A percentile compares a stretch with the other conserved stretches of the same genome.
Evolutionary conservation across 805 yeast genomes (phyloP).

Genomic region (Teunomyces panamensis): DNA sequence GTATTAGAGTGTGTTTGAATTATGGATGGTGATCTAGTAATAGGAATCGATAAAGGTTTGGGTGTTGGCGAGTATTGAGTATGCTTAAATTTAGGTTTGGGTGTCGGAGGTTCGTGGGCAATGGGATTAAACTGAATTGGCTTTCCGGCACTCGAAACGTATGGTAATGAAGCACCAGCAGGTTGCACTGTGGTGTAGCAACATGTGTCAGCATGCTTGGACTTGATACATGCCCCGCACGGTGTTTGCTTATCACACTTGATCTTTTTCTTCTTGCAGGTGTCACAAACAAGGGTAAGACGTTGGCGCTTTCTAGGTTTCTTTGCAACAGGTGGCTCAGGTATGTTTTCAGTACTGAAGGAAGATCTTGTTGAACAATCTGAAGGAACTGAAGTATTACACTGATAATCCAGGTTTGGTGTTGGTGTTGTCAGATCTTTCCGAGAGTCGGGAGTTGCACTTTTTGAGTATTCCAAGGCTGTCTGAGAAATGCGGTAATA

Average conservation of each 20-base stretch:
- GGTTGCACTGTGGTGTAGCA: slow-evolving; percentile 3
- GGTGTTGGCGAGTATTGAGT: neutral
- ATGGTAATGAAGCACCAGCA: slow-evolving; percentile 2
- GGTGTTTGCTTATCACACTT: slow-evolving; percentile 22
- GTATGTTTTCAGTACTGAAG: neutral
- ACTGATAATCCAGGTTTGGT: neutral
- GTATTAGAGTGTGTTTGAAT: neutral
- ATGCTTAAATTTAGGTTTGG: neutral
- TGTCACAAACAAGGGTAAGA: slow-evolving; percentile 18
- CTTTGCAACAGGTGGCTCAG: neutral
- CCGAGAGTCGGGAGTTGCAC: neutral
- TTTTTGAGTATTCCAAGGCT: neutral
- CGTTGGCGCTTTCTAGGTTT: slow-evolving; percentile 9
- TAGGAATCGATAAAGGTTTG: neutral
- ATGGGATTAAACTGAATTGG: neutral
- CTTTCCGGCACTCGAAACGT: slow-evolving; percentile 3
- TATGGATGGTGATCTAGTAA: neutral
- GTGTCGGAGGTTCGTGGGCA: neutral
- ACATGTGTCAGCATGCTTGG: slow-evolving; percentile 6
- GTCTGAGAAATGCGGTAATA: neutral
- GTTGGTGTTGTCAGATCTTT: neutral
- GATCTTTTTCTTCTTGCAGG: slow-evolving; percentile 21
- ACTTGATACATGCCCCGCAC: slow-evolving; percentile 12
- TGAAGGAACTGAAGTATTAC: neutral
- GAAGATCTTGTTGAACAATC: neutral